Evolutionary conservation across 2,329 filamentous ascomycete species (phyloP), one percentile per base, ranked within the genome.

Genomic region (Pseudogymnoascus sp.): DNA sequence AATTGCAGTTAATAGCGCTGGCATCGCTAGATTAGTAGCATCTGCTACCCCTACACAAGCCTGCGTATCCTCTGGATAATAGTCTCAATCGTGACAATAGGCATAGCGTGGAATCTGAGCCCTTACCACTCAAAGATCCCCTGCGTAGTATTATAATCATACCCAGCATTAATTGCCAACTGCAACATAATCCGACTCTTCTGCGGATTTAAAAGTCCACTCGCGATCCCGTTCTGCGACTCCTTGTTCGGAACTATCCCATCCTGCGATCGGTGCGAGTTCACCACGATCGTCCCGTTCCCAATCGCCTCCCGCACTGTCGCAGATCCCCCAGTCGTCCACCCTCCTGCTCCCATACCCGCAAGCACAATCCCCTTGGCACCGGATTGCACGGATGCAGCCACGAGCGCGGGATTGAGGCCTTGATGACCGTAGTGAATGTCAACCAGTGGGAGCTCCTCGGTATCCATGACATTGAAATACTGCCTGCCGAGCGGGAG

Each of bases 351-450:
- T 29, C 62, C 62, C 62, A 63, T 61, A 14, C 59, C 59, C 4
- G 62, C 62, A 7, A 63, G 23, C 11, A 63, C 41, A 8, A 63
- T 16, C 8, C 55, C 62, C 26, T 52, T 60, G 8, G 62, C 38
- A 7, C 55, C 62, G n/a, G 31, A 19, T 11, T 63, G 37, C 8
- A 63, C 52, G 2, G 37, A 29, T 16, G 55, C 62, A 35, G 16
- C 14, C 3, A 60, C 21, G n/a, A 63, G 19, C 26, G 19, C 38
- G 3, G 62, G 62, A 26, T 60, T 61, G 2, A 63, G 19, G 4
- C 37, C 52, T 31, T 63, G 62, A 38, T 63, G 39, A 10, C 62
- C 62, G 21, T 61, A 63, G 14, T 59, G 26, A 29, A 63, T 63
- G 23, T 63, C 62, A 37, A 63, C 62, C 37, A 59, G 19, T 39